These are phyloP conservation scores for Ilex aquifolium DNA, from an alignment of 257 asterid genomes.

Conservation along the genomic window DNA sequence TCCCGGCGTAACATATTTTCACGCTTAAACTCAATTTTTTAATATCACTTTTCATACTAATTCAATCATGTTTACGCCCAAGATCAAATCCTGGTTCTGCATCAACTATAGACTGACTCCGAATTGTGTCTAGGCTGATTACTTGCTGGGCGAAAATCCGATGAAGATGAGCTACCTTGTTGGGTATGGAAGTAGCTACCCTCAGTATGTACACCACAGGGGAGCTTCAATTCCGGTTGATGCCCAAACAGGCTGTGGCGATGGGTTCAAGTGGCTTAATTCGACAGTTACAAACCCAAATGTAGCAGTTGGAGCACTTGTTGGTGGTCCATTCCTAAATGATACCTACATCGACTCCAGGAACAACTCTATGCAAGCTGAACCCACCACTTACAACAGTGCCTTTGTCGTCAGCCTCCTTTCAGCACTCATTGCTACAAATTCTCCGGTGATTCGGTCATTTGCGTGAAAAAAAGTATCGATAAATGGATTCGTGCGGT, in stretches of 20 bases:
- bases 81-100: too few species aligned
- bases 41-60: too few species aligned
- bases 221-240: background rate
- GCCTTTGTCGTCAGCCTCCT: background rate
- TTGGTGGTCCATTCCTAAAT: background rate
- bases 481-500: too few species aligned
- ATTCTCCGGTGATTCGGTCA: background rate
- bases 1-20: too few species aligned
- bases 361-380: background rate
- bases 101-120: too few species aligned
- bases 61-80: too few species aligned
- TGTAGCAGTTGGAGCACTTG: background rate
- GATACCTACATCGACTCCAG: background rate
- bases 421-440: background rate
- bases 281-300: background rate
- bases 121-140: background rate
- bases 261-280: background rate
- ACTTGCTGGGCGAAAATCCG: background rate
- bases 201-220: background rate
- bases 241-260: background rate
- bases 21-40: too few species aligned
- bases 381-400: background rate
- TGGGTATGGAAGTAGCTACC: background rate
- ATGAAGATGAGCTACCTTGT: background rate
- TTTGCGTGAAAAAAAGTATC: too few species aligned